Evolutionary conservation across 441 rosid genomes (phyloP), one percentile per base, ranked within the genome.

Genomic region (Pelargonium fulgidum): DNA sequence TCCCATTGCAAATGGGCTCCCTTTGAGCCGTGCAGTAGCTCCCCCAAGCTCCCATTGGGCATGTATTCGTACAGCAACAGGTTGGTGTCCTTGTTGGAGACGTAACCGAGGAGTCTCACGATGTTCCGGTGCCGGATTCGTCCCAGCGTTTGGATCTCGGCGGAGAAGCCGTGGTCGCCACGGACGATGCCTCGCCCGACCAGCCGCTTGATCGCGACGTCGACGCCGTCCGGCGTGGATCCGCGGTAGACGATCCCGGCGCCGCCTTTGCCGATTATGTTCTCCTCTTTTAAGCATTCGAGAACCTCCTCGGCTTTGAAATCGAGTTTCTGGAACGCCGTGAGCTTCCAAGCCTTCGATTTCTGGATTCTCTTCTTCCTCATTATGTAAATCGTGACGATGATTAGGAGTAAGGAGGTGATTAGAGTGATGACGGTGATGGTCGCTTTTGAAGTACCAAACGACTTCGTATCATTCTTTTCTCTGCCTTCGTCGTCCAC

Each of bases 201-300:
- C 0, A 93, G 83, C 73, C 95, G 81, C 72, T 93, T 93, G n/a
- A 93, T 96, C 0, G 98, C 98, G 20, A 93, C 96, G 3, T 65
- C 85, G 69, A 91, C 93, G n/a, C 97, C 92, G 14, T 83, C 89
- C 3, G 94, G 84, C 94, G 88, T 93, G 13, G 14, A 39, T 8
- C 95, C 96, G 72, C 91, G 91, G 75, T 89, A 93, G 70, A 93
- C 98, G 42, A 88, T 91, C 39, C 98, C 98, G 0, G 98, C 98
- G 59, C 98, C 98, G n/a, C 98, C 97, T 81, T 93, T 93, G 56
- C 98, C 97, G 14, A 93, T 91, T 0, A 93, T 89, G 79, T 91
- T 93, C 76, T 93, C 96, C 79, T 93, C 98, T 70, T 91, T 91
- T 76, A 93, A 81, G 75, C 86, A 82, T 68, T 91, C 93, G 77